Evolutionary conservation across 148 eudicot genomes (phyloP).

Genomic region (Chenopodium quinoa): DNA sequence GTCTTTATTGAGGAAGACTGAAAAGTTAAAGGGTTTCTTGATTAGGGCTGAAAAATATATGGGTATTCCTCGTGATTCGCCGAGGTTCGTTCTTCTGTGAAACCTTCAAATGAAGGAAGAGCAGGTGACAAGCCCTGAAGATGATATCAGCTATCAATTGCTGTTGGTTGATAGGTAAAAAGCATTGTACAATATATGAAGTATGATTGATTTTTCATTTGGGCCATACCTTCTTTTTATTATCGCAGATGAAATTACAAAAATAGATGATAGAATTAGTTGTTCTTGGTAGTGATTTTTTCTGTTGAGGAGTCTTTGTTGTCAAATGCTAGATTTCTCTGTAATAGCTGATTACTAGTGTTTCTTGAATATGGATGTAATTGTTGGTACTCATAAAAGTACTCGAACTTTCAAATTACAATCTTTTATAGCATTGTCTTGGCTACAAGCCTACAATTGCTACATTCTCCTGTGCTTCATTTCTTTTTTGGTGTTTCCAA

Average conservation of each 20-base stretch:
- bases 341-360: background rate
- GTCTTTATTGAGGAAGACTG: background rate
- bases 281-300: background rate
- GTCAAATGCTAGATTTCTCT: background rate
- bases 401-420: background rate
- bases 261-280: background rate
- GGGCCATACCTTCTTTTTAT: background rate
- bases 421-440: background rate
- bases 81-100: slow-evolving; percentile 11
- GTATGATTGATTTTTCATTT: background rate
- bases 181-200: background rate
- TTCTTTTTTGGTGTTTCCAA: too few species aligned
- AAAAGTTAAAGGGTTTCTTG: background rate
- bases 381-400: background rate
- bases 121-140: background rate
- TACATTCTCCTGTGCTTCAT: background rate
- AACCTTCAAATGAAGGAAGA: background rate
- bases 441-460: background rate
- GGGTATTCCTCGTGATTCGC: slow-evolving; percentile 25
- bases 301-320: background rate
- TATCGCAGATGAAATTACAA: background rate
- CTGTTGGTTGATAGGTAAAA: background rate
- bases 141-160: background rate
- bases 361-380: background rate
- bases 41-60: slow-evolving; percentile 20